Percentiles rank a stretch among this genome's conserved stretches.
phyloP scores from a whole-genome alignment of 202 grass and related monocot species.

The Schoenoplectus tabernaemontani region DNA sequence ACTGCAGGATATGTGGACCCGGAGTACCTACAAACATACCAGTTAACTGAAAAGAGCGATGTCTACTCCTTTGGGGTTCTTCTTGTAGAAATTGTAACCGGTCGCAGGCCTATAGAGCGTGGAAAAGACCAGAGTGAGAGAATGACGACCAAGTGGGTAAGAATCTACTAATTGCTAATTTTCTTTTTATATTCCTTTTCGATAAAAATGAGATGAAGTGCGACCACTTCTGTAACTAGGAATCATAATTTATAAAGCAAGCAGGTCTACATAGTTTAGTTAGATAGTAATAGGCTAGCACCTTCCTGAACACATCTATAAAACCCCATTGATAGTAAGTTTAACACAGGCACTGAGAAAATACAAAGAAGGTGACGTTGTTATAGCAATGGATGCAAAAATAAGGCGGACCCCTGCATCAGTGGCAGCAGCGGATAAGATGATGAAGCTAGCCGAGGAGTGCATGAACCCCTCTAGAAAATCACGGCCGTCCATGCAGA shows the following conservation, averaged over 20 bases:
- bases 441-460: slow-evolving; percentile 66
- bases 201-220: not conserved
- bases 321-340: not conserved
- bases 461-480: slow-evolving; percentile 45
- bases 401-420: slow-evolving; percentile 51
- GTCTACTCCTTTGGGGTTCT: slow-evolving; percentile 97
- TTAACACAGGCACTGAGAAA: slow-evolving; percentile 54
- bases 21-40: slow-evolving; percentile 73
- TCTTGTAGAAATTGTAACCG: slow-evolving; percentile 84
- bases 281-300: not conserved
- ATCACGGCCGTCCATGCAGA: slow-evolving; percentile 58
- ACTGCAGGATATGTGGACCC: slow-evolving; percentile 93
- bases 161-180: not conserved
- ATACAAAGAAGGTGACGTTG: slow-evolving; percentile 47
- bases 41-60: slow-evolving; percentile 86
- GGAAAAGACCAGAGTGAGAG: slow-evolving; percentile 37
- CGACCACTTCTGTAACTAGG: not conserved
- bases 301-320: not conserved
- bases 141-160: slow-evolving; percentile 80
- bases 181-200: not conserved
- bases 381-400: slow-evolving; percentile 76
- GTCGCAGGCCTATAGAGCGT: slow-evolving; percentile 66
- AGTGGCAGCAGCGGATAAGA: slow-evolving; percentile 46
- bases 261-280: not conserved
- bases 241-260: no score